Conservation (phyloP, 306 rosid genomes). For the Castanospermum australe region DNA sequence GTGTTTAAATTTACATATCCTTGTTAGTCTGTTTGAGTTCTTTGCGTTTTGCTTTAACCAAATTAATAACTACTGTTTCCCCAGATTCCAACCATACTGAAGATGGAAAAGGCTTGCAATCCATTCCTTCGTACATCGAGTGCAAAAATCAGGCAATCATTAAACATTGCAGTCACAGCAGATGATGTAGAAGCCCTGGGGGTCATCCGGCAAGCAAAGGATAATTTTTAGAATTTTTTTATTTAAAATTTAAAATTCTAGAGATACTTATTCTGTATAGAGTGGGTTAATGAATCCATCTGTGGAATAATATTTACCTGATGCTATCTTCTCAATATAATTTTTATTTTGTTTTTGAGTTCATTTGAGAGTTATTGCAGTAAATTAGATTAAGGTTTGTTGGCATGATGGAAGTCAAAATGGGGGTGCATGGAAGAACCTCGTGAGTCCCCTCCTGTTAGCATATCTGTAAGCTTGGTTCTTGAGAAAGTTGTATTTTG, state of each 20-base stretch:
- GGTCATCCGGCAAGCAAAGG: slow-evolving; percentile 72
- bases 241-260: not conserved
- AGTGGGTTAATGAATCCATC: slow-evolving; percentile 15
- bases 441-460: not conserved
- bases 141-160: slow-evolving; percentile 50
- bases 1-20: not conserved
- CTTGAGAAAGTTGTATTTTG: not conserved
- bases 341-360: slow-evolving; percentile 17
- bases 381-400: not conserved
- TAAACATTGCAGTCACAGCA: slow-evolving; percentile 59
- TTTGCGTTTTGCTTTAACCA: not conserved
- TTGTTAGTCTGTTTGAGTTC: slow-evolving; percentile 2
- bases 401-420: not conserved
- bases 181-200: slow-evolving; percentile 75
- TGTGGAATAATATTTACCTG: slow-evolving; percentile 8
- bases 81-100: slow-evolving; percentile 74
- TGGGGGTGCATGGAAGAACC: not conserved
- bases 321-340: slow-evolving; percentile 16
- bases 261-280: slow-evolving; percentile 36
- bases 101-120: slow-evolving; percentile 77
- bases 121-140: slow-evolving; percentile 85
- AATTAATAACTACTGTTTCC: not conserved
- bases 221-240: slow-evolving; percentile 49
- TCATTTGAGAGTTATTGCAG: not conserved
- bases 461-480: not conserved